Percentiles rank a stretch among this genome's conserved stretches.
phyloP scores from a whole-genome alignment of 495 filamentous ascomycete species.

The Aspergillus cavernicola region DNA sequence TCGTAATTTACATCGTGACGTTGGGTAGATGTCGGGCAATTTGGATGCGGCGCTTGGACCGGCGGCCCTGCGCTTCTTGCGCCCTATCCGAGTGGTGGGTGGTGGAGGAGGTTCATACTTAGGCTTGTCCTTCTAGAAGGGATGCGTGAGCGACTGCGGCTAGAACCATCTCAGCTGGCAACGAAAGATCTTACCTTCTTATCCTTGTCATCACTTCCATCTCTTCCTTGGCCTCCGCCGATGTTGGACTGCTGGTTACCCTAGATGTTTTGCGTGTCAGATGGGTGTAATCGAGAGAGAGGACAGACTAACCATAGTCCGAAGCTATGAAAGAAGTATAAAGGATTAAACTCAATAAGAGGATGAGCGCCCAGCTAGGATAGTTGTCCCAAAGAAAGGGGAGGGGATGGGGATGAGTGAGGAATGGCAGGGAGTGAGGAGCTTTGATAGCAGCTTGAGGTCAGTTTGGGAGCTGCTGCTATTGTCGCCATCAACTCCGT shows the following conservation, averaged over 20 bases:
- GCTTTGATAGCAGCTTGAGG: slow-evolving; percentile 6
- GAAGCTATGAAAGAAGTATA: background rate
- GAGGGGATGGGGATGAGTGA: background rate
- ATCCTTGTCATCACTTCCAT: slow-evolving; percentile 84
- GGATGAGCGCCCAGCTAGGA: background rate
- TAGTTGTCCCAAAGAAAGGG: background rate
- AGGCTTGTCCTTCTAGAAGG: slow-evolving; percentile 87
- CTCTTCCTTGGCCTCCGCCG: slow-evolving; percentile 65
- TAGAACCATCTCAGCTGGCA: background rate
- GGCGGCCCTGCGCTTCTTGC: slow-evolving; percentile 91
- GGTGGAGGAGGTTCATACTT: slow-evolving; percentile 98
- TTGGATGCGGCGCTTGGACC: slow-evolving; percentile 93
- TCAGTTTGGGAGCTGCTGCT: slow-evolving; percentile 18
- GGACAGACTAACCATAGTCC: slow-evolving; percentile 35
- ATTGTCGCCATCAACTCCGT: slow-evolving; percentile 19
- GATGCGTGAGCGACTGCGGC: slow-evolving; percentile 1
- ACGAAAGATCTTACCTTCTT: slow-evolving; percentile 68
- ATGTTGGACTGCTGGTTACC: slow-evolving; percentile 84
- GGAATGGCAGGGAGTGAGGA: slow-evolving; percentile 1
- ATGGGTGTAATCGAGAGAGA: slow-evolving; percentile 8
- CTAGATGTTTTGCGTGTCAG: slow-evolving; percentile 31
- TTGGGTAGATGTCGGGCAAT: slow-evolving; percentile 88
- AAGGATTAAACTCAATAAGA: background rate
- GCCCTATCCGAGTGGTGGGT: slow-evolving; percentile 95
- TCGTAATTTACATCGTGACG: slow-evolving; percentile 93